Base-by-base conservation (phyloP, 2,329 filamentous ascomycete genomes). In the Balansia obtecta region DNA sequence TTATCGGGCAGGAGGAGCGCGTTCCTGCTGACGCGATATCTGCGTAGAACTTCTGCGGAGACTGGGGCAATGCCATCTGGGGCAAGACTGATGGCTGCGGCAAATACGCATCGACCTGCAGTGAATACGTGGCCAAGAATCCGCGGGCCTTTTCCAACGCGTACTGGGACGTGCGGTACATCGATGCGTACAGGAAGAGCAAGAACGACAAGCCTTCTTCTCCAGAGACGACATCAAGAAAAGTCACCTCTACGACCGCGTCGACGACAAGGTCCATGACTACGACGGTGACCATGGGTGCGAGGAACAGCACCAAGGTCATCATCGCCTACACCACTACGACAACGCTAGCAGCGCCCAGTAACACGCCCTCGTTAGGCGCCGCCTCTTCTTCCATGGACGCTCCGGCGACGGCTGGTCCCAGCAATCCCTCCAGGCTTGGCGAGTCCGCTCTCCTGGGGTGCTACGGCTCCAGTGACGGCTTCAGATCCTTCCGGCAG, bases 1-100 rank as follows among this genome's bases (percentile, higher is more conserved):
- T 37, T 37, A 12, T 9, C 42, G 9, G 2, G 2, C 46, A 27
- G 39, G 6, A 33, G 40, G n/a, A 15, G 22, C 10, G 27, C 8
- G 27, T 27, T 27, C 27, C 7, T 12, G 16, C 43, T 53, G 34
- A 52, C 30, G 8, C 6, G 13, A 52, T 18, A 51, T 16, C 5
- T 43, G 4, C 27, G 13, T n/a, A 75, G 71, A 73, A 86, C 48
- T 88, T 93, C 63, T 93, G 88, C 60, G 87, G 87, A 27, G 79
- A 83, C 58, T 90, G 85, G 74, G 85, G 84, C 0, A 81, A 65
- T 41, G 63, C 63, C 5, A 60, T 66, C 15, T 76, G 74, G 73
- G 63, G 61, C 16, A 57, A 57, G 4, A 57, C 61, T 12, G 66
- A 70, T 15, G 60, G 66, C 13, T 75, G 71, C 55, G 59, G 59